These are phyloP conservation scores for Pecoramyces ruminantium DNA, from an alignment of 192 early-diverging fungal species.

Conservation along the genomic window DNA sequence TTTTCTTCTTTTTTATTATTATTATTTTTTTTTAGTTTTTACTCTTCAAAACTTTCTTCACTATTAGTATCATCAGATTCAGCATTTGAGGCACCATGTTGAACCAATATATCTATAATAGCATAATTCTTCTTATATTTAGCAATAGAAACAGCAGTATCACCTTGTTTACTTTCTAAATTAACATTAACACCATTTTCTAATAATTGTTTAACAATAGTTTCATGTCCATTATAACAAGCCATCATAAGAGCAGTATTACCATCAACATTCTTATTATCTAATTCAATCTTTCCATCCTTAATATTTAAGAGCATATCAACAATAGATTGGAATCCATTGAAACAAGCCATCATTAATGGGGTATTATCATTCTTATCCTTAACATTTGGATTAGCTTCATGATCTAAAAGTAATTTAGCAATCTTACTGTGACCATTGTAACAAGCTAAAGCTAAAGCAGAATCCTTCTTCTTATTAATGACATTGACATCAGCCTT, in stretches of 20 bases:
- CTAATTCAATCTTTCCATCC: neutral
- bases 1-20: no score
- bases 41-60: neutral
- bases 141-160: neutral
- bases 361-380: neutral
- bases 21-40: neutral
- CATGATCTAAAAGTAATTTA: neutral
- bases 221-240: neutral
- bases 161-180: neutral
- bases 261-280: neutral
- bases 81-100: neutral
- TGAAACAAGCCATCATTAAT: neutral
- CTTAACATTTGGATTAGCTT: neutral
- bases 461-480: neutral
- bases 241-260: neutral
- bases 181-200: neutral
- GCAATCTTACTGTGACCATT: neutral
- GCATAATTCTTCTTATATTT: neutral
- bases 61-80: neutral
- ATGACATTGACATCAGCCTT: neutral
- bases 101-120: neutral
- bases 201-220: neutral
- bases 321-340: neutral
- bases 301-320: neutral
- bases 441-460: neutral